Evolutionary conservation across 2,329 filamentous ascomycete genomes (phyloP).

Genomic region (Coniochaeta ligniaria): DNA sequence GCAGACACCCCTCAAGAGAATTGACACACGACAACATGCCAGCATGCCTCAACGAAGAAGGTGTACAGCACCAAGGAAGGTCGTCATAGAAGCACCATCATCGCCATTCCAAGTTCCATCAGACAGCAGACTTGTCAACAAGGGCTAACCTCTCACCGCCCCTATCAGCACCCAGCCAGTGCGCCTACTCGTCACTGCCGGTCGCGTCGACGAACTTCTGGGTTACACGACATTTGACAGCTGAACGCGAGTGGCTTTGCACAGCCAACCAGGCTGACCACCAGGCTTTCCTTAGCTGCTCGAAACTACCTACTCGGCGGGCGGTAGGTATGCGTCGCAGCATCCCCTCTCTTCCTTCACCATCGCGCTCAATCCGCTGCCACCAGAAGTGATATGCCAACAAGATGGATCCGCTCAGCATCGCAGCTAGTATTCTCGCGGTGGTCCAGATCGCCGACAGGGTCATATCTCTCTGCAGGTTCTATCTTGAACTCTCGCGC

Average conservation of each 20-base stretch:
- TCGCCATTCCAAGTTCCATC: too few relatives aligned
- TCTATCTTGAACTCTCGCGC: slow-evolving; percentile 6
- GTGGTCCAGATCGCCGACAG: slow-evolving; percentile 7
- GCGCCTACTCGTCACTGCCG: too few relatives aligned
- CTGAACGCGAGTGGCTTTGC: not conserved
- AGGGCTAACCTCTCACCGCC: too few relatives aligned
- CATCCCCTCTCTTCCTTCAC: not conserved
- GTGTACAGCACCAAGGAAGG: too few relatives aligned
- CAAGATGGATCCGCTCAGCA: slow-evolving; percentile 8
- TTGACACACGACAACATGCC: too few relatives aligned
- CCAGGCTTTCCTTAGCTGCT: not conserved
- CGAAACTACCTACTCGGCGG: not conserved
- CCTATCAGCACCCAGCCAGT: too few relatives aligned
- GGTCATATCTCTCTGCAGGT: slow-evolving; percentile 8
- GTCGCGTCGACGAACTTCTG: too few relatives aligned
- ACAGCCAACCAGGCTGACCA: not conserved
- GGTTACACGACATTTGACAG: not conserved
- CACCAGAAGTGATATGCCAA: not conserved
- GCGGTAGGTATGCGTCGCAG: not conserved
- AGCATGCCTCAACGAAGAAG: too few relatives aligned
- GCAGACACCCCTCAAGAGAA: too few relatives aligned
- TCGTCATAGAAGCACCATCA: too few relatives aligned
- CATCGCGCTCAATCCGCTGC: not conserved
- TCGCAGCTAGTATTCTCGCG: slow-evolving; percentile 6
- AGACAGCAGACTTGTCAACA: too few relatives aligned